These are phyloP conservation scores for Debaryomyces castellii DNA, from an alignment of 805 yeast genomes.

Conservation along the genomic window DNA sequence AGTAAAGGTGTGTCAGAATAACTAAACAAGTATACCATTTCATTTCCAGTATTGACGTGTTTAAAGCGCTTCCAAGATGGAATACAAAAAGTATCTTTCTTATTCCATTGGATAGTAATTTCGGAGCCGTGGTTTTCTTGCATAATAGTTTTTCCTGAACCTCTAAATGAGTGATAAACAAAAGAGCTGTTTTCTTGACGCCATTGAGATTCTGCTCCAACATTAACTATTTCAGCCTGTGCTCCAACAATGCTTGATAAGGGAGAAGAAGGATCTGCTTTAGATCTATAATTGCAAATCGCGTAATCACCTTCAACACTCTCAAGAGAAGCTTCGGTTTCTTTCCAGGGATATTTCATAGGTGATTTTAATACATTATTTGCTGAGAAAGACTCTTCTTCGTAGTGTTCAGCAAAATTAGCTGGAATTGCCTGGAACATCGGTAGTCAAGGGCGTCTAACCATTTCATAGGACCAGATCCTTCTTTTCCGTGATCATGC, in stretches of 20 bases:
- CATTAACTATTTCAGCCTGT: conserved; percentile 10
- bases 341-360: conserved; percentile 11
- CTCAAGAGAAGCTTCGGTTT: conserved; percentile 7
- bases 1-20: conserved; percentile 12
- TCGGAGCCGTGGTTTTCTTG: conserved; percentile 7
- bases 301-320: conserved; percentile 9
- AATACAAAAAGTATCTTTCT: conserved; percentile 11
- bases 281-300: conserved; percentile 6
- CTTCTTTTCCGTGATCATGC: conserved; percentile 14
- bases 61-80: conserved; percentile 9
- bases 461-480: conserved; percentile 6
- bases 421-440: conserved; percentile 12
- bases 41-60: conserved; percentile 10
- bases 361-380: conserved; percentile 6
- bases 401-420: conserved; percentile 11
- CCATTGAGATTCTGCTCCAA: conserved; percentile 5
- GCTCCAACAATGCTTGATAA: conserved; percentile 10
- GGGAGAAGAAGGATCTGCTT: neutral
- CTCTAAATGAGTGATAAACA: conserved; percentile 9
- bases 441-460: conserved; percentile 12
- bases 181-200: conserved; percentile 11
- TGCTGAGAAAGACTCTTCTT: conserved; percentile 9
- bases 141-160: conserved; percentile 8
- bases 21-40: conserved; percentile 9
- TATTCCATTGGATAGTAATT: conserved; percentile 7